Conservation (phyloP, 805 yeast genomes). For the Lipomyces yamanashiensis region DNA sequence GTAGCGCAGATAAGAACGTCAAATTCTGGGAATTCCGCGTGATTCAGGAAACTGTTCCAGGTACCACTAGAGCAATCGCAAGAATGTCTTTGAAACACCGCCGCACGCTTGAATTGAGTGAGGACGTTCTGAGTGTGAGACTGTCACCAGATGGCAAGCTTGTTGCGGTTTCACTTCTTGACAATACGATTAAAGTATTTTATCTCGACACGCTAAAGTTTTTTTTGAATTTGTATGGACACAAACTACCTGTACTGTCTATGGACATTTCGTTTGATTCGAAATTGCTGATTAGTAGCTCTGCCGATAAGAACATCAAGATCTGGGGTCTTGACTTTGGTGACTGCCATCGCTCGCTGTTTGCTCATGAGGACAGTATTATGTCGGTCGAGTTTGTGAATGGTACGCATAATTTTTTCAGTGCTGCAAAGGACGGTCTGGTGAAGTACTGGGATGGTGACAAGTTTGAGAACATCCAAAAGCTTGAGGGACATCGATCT, state of each 20-base stretch:
- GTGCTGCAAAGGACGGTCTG: constrained; percentile 85
- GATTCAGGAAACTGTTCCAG: constrained; percentile 68
- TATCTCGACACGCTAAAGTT: constrained; percentile 86
- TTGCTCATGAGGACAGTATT: constrained; percentile 95
- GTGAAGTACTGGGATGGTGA: constrained; percentile 99
- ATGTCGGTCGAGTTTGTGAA: constrained; percentile 87
- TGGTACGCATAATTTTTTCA: constrained; percentile 84
- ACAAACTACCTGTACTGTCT: constrained; percentile 90
- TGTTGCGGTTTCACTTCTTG: constrained; percentile 82
- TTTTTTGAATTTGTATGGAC: constrained; percentile 89
- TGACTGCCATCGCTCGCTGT: constrained; percentile 95
- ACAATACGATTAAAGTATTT: constrained; percentile 94
- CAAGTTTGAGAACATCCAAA: constrained; percentile 91
- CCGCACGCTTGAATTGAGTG: constrained; percentile 82
- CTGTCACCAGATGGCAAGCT: constrained; percentile 79
- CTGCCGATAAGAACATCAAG: constrained; percentile 96
- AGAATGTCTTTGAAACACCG: constrained; percentile 68
- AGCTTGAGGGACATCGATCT: constrained; percentile 80
- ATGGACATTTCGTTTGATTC: constrained; percentile 90
- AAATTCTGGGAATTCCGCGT: constrained; percentile 87
- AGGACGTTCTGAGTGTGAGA: constrained; percentile 79
- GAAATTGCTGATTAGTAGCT: constrained; percentile 84
- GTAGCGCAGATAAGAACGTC: constrained; percentile 89
- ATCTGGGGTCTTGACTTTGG: constrained; percentile 99
- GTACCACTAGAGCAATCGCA: constrained; percentile 58